Percentiles rank a stretch among this genome's conserved stretches.
Conservation (phyloP, 768 basidiomycete species). For the Mycena alexandri region DNA sequence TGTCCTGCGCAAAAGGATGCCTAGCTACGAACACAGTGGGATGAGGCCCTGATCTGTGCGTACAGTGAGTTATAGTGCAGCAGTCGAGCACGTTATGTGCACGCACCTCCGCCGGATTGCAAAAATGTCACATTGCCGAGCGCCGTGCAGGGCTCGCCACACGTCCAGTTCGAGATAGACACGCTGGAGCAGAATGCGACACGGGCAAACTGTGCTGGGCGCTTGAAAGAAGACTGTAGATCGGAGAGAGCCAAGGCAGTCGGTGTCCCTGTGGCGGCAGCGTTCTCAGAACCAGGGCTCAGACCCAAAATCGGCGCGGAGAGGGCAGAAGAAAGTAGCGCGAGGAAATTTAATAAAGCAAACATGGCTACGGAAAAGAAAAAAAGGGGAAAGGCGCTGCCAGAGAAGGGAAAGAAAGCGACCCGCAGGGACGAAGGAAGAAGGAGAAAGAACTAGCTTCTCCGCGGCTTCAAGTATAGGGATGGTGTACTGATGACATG, state of each 20-base stretch:
- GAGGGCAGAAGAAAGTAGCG: slow-evolving; percentile 22
- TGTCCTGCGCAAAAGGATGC: too few species aligned
- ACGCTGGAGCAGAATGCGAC: slow-evolving; percentile 5
- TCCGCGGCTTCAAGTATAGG: too few species aligned
- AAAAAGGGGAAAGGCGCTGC: slow-evolving; percentile 15
- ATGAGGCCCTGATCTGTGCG: too few species aligned
- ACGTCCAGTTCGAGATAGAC: slow-evolving; percentile 23
- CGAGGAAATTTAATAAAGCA: slow-evolving; percentile 17
- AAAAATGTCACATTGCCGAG: not conserved
- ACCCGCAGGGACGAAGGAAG: slow-evolving; percentile 8
- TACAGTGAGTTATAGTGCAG: not conserved
- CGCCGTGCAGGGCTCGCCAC: slow-evolving; percentile 1
- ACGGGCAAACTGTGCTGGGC: slow-evolving; percentile 39
- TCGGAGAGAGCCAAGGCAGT: slow-evolving; percentile 2
- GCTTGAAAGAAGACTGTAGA: slow-evolving; percentile 19
- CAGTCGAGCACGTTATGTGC: too few species aligned
- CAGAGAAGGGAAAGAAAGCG: slow-evolving; percentile 3
- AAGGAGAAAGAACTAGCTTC: slow-evolving; percentile 2
- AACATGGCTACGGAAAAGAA: slow-evolving; percentile 14
- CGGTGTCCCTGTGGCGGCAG: not conserved
- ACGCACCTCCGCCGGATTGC: not conserved
- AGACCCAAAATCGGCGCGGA: slow-evolving; percentile 26
- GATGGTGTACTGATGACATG: too few species aligned
- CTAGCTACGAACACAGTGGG: too few species aligned
- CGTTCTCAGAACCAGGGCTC: not conserved